These are phyloP conservation scores for Erysiphe pulchra DNA, from an alignment of 2,329 filamentous ascomycete genomes.

Conservation along the genomic window DNA sequence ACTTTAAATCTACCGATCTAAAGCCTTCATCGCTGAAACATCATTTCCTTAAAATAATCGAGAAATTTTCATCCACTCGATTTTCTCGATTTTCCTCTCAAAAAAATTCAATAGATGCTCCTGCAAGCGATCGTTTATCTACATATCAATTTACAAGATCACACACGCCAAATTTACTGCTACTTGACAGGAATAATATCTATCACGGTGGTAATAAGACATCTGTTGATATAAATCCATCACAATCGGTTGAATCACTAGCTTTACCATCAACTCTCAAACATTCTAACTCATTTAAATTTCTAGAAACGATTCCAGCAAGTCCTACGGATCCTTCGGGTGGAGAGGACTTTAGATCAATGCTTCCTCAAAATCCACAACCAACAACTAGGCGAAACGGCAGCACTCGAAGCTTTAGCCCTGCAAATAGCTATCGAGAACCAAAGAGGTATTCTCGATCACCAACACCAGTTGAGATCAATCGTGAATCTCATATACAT, in stretches of 20 bases:
- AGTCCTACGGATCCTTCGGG: slow-evolving; percentile 36
- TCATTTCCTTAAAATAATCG: too few relatives aligned
- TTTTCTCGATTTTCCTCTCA: too few relatives aligned
- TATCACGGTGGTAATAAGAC: background rate
- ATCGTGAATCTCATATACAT: slow-evolving; percentile 42
- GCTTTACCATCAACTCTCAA: background rate
- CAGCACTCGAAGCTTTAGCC: slow-evolving; percentile 12
- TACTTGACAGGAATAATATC: background rate
- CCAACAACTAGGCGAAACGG: slow-evolving; percentile 7
- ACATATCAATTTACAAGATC: background rate
- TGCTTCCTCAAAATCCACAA: slow-evolving; percentile 29
- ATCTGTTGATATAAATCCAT: background rate
- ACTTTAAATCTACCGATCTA: background rate
- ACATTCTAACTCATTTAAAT: slow-evolving; percentile 9
- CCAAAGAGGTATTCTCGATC: slow-evolving; percentile 2
- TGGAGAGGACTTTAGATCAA: slow-evolving; percentile 25
- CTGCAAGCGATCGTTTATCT: background rate
- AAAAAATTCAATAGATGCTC: background rate
- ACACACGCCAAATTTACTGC: background rate
- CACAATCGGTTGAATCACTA: background rate
- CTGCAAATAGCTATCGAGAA: slow-evolving; percentile 7
- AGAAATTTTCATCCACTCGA: too few relatives aligned
- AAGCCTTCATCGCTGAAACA: background rate
- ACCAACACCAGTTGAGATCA: slow-evolving; percentile 14
- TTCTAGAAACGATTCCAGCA: slow-evolving; percentile 46